Conservation (phyloP, 2,329 filamentous ascomycete species). For the Botrytis medusae region DNA sequence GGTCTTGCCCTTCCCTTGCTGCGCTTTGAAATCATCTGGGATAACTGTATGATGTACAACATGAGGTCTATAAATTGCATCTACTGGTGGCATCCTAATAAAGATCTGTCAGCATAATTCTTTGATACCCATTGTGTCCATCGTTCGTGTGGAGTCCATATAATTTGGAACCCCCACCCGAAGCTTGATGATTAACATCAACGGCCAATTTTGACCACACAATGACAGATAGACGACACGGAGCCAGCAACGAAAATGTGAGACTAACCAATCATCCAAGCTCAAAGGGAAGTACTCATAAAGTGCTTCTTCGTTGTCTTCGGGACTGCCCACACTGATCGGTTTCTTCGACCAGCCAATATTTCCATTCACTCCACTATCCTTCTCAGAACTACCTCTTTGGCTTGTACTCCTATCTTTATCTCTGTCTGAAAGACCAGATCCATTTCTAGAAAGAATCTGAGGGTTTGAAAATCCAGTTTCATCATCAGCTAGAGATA, state of each 20-base stretch:
- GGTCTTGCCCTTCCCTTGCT: conserved; percentile 62
- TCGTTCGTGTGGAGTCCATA: not conserved
- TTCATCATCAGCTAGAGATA: conserved; percentile 38
- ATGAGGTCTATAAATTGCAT: conserved; percentile 87
- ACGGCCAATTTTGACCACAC: too few relatives aligned
- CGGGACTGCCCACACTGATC: conserved; percentile 53
- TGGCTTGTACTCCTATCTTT: conserved; percentile 12
- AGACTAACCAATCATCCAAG: conserved; percentile 74
- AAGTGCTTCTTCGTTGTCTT: conserved; percentile 77
- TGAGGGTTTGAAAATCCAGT: conserved; percentile 19
- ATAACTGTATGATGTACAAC: conserved; percentile 86
- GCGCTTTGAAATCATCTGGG: conserved; percentile 68
- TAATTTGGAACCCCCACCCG: not conserved
- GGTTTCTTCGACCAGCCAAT: conserved; percentile 34
- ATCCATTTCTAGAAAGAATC: conserved; percentile 6
- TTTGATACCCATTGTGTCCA: not conserved
- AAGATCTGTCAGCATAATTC: conserved; percentile 32
- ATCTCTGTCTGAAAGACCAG: conserved; percentile 15
- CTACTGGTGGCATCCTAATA: conserved; percentile 72
- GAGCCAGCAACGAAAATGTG: not conserved
- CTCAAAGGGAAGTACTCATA: conserved; percentile 96
- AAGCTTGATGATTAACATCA: not conserved
- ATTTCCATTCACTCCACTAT: conserved; percentile 40
- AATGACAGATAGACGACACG: not conserved
- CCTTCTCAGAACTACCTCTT: conserved; percentile 27